Evolutionary conservation across 805 yeast species (phyloP), one percentile per base, ranked within the genome.

Genomic region (Barnettozyma pratensis): DNA sequence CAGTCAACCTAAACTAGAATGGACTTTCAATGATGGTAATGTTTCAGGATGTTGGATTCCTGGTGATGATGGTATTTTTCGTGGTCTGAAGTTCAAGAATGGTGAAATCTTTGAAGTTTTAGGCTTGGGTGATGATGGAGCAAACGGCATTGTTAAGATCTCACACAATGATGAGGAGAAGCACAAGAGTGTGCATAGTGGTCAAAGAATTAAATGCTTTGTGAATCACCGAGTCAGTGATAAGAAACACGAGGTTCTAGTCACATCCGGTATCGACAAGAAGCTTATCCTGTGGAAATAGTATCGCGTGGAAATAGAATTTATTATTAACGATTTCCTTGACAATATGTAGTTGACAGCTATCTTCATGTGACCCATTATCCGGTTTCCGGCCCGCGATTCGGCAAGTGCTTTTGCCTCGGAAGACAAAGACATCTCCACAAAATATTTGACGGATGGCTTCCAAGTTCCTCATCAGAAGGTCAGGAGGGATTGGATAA

Each of bases 11-110:
- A 56, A 68, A 11, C 60, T 85, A 3, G 32, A 58, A 7, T 79
- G 81, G 81, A 59, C 78, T 8, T 6, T 26, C 4, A 36, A 42
- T 4, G 19, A 28, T 5, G 44, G 14, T 12, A 63, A 65, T 14
- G 70, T 71, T 1, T 47, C 53, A 28, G 91, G 90, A 0, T 46
- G 84, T 2, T 84, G 90, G 88, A 70, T 83, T 0, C 67, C 76
- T 43, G 83, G 89, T 3, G 90, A 85, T 53, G 90, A 84, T 61
- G 92, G 91, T 0, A 51, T 62, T 0, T 57, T 85, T 1, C 61
- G 89, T 41, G 90, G 88, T 0, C 58, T 83, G 8, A 84, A 83
- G 55, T 52, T 82, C 29, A 57, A 65, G 11, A 58, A 64, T 10
- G 77, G 70, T 26, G 60, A 54, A 52, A 67, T 62, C 19, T 61